Evolutionary conservation across 2,329 filamentous ascomycete species (phyloP), one percentile per base, ranked within the genome.

Genomic region (Exserohilum rostratum): DNA sequence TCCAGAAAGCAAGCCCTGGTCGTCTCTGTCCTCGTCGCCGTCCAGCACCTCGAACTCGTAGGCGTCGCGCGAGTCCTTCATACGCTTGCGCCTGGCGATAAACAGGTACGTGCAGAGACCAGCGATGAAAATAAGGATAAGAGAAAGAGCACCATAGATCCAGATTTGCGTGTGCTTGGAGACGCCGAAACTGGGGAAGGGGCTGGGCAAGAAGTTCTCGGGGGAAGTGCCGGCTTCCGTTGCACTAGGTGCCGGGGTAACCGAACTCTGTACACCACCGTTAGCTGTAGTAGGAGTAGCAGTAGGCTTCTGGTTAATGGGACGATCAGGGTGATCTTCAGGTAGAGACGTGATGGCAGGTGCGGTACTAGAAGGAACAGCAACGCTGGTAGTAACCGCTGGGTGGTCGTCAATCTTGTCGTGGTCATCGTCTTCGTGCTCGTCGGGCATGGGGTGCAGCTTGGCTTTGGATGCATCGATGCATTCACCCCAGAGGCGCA

Each of bases 41-140:
- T 95, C 89, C 43, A 99, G 83, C 59, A 96, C 88, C 77, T 96
- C 93, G 65, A 99, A 99, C 66, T 97, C 93, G 75, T 97, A 98
- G 71, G 89, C 88, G 67, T 93, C 90, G 45, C 90, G 86, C 3
- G 87, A 83, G 75, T 90, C 91, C 64, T 86, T 86, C 22, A 91
- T 83, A 35, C 89, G 87, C 71, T 88, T 90, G 53, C 90, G 87
- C 25, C 92, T 87, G 38, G 92, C 90, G 53, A 93, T 79, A 75
- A 85, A 91, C 65, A 96, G 85, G 79, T 93, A 97, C 38, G 87
- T 80, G n/a, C 87, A 90, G 0, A 99, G 83, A 3, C 88, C 90
- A 51, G 80, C 77, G 74, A 93, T 93, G 80, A 99, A 99, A 45
- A 89, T 79, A 11, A 89, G 79, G 60, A 99, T 99, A 17, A 97